Conservation (phyloP, 257 asterid species). For the Jasminum sambac region DNA sequence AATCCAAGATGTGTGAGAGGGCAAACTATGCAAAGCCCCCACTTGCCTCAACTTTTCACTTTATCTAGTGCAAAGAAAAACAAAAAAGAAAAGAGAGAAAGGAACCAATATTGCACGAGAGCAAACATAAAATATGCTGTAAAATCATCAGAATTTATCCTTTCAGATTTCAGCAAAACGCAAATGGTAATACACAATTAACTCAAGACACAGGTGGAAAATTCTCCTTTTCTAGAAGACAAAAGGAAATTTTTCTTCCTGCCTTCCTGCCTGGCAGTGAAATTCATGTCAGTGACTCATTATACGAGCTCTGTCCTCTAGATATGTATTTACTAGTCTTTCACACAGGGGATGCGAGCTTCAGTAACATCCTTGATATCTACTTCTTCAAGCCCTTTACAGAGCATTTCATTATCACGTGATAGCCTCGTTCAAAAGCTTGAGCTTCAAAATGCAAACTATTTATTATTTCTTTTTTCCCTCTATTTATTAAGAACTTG, state of each 20-base stretch:
- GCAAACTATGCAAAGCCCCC: constrained; percentile 12
- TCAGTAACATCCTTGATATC: neutral
- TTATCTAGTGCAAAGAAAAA: constrained; percentile 4
- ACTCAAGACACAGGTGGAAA: constrained; percentile 4
- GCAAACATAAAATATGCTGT: neutral
- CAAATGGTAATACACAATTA: constrained; percentile 10
- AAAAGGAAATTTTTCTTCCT: neutral
- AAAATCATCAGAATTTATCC: neutral
- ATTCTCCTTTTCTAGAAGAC: no score
- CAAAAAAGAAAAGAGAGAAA: neutral
- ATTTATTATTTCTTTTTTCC: no score
- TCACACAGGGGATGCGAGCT: neutral
- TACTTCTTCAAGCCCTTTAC: neutral
- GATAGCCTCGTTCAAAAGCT: no score
- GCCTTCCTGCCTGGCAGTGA: neutral
- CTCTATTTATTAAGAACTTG: neutral
- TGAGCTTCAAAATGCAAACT: no score
- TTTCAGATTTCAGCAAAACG: neutral
- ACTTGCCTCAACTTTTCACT: constrained; percentile 3
- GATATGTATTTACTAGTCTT: neutral
- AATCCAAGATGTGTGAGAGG: constrained; percentile 8
- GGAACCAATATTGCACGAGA: neutral
- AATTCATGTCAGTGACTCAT: neutral
- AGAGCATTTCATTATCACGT: no score
- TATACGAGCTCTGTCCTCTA: no score